Base-by-base conservation (phyloP, 371 early-diverging fungal genomes). In the Entomophthora muscae region DNA sequence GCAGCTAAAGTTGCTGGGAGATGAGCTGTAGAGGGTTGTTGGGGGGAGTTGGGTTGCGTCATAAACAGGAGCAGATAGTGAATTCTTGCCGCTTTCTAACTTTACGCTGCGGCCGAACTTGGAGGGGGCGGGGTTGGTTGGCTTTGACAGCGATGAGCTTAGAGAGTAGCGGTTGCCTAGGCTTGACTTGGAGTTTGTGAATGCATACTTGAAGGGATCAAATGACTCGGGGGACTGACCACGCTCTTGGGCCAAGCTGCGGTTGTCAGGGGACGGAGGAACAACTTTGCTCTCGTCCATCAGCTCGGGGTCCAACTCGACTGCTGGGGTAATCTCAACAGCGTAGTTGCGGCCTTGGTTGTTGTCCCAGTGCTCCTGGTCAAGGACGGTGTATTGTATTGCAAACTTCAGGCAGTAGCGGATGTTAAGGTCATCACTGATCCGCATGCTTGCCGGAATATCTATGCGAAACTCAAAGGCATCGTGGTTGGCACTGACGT, bases 291-390 rank as follows among this genome's bases (percentile, higher is more conserved):
- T 24, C 56, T 55, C 30, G 32, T 26, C 30, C 58, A 58, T 21
- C 22, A 42, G 17, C 10, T 61, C 52, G 21, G 61, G 61, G 27
- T 61, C 61, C n/a, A 61, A 24, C 31, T 61, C 33, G 22, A 61
- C 28, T 5, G 31, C 28, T 23, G 61, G 61, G 21, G 33, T 61
- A 10, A 61, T 31, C 17, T 61, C 61, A 5, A 33, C n/a, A 26
- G 33, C 2, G 33, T 61, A 61, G 22, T 61, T 33, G 17, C 61
- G 32, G 28, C 60, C 60, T 17, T 32, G 26, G 32, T 65, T 65
- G 53, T 65, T 65, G 53, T 65, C 65, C 65, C 65, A 65, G 30
- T 52, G 31, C 27, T 65, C 65, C 21, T 59, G 22, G 2, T 58
- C 65, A 58, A 53, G 12, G 7, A 58, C 59, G 12, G 17, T 3